These are phyloP conservation scores for Plasmodium malariae DNA, from an alignment of 169 alveolate species.

Conservation along the genomic window DNA sequence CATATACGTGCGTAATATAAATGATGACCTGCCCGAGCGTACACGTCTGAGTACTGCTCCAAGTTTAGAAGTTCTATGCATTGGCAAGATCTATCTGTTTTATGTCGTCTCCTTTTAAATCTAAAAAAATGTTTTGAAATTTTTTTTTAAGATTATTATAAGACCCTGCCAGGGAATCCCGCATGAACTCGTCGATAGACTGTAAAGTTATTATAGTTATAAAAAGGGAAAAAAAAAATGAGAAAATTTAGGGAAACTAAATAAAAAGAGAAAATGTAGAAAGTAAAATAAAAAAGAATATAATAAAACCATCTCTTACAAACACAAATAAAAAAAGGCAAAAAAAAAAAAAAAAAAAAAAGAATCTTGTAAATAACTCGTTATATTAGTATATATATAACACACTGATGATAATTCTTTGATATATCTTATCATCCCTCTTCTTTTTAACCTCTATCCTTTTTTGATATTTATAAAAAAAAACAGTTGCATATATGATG, in stretches of 20 bases:
- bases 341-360: not conserved
- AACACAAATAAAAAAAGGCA: not conserved
- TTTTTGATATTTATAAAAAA: conserved; percentile 61
- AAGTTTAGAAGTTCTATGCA: conserved; percentile 9
- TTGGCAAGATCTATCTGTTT: conserved; percentile 17
- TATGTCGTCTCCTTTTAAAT: conserved; percentile 25
- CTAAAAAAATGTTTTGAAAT: conserved; percentile 40
- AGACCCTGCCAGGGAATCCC: conserved; percentile 51
- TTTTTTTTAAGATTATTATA: conserved; percentile 24
- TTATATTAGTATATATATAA: no score
- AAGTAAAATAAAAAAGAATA: not conserved
- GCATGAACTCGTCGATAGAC: conserved; percentile 39
- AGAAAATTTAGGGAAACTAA: not conserved
- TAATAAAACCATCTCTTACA: not conserved
- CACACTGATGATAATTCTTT: no score
- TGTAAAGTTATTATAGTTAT: no score
- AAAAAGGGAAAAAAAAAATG: conserved; percentile 3
- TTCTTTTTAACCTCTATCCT: conserved; percentile 18
- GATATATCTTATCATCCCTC: no score
- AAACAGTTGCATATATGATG: conserved; percentile 44
- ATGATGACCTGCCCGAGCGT: no score
- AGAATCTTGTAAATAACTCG: not conserved
- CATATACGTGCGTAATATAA: no score
- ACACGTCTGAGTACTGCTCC: no score
- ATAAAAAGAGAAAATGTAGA: not conserved